phyloP scores from a whole-genome alignment of 805 yeast genomes.

The Candida caryicola region DNA sequence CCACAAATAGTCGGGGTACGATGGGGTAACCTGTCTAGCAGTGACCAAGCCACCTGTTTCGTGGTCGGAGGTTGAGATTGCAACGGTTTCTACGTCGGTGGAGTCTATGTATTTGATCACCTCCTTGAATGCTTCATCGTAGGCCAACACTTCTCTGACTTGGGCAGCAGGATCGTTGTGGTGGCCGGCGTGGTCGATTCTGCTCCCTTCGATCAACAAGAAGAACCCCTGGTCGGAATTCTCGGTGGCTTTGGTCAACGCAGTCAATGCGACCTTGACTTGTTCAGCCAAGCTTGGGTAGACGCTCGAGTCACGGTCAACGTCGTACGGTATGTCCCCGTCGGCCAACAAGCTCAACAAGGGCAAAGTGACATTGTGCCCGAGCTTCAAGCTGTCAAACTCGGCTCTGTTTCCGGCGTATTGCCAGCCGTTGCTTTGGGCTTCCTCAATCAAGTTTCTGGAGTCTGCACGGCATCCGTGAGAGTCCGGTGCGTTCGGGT shows the following conservation, averaged over 20 bases:
- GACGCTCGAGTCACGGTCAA: constrained; percentile 61
- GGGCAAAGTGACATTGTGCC: constrained; percentile 69
- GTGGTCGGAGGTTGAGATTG: constrained; percentile 86
- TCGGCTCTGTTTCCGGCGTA: constrained; percentile 57
- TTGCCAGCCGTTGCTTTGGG: constrained; percentile 58
- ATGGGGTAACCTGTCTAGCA: constrained; percentile 67
- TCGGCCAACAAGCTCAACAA: constrained; percentile 73
- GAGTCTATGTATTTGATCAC: constrained; percentile 68
- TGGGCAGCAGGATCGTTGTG: constrained; percentile 93
- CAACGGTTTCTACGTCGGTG: constrained; percentile 70
- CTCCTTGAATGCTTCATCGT: constrained; percentile 74
- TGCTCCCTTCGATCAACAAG: constrained; percentile 82
- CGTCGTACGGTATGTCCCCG: constrained; percentile 77
- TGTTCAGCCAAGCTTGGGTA: constrained; percentile 82
- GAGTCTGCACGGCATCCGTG: constrained; percentile 74
- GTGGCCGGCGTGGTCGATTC: constrained; percentile 96
- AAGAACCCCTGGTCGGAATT: constrained; percentile 83
- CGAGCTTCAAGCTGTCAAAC: constrained; percentile 54
- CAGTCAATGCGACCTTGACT: constrained; percentile 68
- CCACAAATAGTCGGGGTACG: constrained; percentile 87
- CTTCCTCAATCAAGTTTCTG: constrained; percentile 64
- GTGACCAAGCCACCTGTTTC: constrained; percentile 95
- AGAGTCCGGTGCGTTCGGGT: constrained; percentile 42
- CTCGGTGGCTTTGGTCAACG: constrained; percentile 62
- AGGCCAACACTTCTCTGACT: constrained; percentile 86